phyloP scores from a whole-genome alignment of 169 alveolate species.

The Plasmodium sp. region DNA sequence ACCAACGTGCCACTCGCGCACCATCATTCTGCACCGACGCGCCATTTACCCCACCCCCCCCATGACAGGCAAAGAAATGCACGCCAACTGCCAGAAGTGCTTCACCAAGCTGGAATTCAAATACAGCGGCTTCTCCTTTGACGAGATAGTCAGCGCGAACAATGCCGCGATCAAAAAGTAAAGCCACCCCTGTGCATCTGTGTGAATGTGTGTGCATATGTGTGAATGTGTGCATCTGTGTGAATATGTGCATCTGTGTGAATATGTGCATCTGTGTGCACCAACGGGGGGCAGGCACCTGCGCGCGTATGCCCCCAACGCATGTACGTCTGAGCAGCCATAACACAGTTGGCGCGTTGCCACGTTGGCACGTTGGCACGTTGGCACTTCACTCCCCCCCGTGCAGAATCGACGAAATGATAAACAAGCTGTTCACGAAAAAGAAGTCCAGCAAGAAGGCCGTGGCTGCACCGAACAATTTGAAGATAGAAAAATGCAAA shows the following conservation, averaged over 20 bases:
- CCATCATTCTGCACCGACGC: not conserved
- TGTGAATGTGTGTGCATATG: too few species aligned
- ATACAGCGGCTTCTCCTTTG: slow-evolving; percentile 52
- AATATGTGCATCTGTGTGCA: not conserved
- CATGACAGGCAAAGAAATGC: slow-evolving; percentile 43
- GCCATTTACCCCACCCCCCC: not conserved
- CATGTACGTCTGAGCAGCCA: not conserved
- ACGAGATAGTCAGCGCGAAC: slow-evolving; percentile 31
- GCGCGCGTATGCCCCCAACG: not conserved
- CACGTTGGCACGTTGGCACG: not conserved
- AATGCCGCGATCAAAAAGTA: slow-evolving; percentile 51
- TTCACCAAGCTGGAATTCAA: slow-evolving; percentile 49
- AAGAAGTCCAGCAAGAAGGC: slow-evolving; percentile 30
- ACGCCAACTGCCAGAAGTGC: slow-evolving; percentile 48
- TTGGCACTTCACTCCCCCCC: not conserved
- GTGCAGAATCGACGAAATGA: slow-evolving; percentile 65
- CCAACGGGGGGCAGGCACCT: not conserved
- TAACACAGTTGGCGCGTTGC: not conserved
- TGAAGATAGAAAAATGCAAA: slow-evolving; percentile 61
- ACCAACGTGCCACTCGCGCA: not conserved
- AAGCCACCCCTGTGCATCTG: not conserved
- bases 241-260: too few species aligned
- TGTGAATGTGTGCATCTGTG: too few species aligned
- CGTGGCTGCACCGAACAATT: slow-evolving; percentile 22
- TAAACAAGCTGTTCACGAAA: slow-evolving; percentile 53